These are phyloP conservation scores for Dendrocalamus sinicus DNA, from an alignment of 176 grass and related monocot genomes.

Conservation along the genomic window DNA sequence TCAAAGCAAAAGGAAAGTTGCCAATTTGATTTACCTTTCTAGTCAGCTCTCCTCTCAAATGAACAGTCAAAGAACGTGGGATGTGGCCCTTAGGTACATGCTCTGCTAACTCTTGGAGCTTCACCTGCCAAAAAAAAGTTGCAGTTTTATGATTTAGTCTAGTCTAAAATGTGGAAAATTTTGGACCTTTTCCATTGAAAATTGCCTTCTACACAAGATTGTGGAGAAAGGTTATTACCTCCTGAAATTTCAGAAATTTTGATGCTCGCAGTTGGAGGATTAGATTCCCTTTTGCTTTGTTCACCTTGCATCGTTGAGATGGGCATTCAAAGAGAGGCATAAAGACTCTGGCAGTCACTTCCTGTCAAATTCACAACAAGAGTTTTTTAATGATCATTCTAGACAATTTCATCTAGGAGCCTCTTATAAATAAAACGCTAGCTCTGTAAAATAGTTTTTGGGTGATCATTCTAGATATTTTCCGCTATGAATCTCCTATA, in stretches of 20 bases:
- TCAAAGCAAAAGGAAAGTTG: slow-evolving; percentile 17
- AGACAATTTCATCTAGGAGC: neutral
- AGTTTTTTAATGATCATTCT: slow-evolving; percentile 19
- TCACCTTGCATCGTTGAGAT: slow-evolving; percentile 82
- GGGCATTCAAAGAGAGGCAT: slow-evolving; percentile 98
- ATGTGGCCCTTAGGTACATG: slow-evolving; percentile 99
- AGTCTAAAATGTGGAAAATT: slow-evolving; percentile 9
- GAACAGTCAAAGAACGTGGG: slow-evolving; percentile 91
- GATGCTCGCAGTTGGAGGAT: slow-evolving; percentile 96
- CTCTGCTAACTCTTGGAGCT: slow-evolving; percentile 94
- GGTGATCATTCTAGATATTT: slow-evolving; percentile 25
- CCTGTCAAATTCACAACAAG: slow-evolving; percentile 60
- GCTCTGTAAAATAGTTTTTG: slow-evolving; percentile 5
- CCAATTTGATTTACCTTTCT: slow-evolving; percentile 67
- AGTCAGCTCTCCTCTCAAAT: slow-evolving; percentile 97
- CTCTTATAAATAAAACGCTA: neutral
- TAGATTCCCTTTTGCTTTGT: slow-evolving; percentile 95
- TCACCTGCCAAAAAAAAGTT: slow-evolving; percentile 69
- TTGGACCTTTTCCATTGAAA: neutral
- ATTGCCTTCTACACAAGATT: slow-evolving; percentile 18
- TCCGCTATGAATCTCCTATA: neutral
- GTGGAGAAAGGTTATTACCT: slow-evolving; percentile 53
- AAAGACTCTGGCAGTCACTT: slow-evolving; percentile 96
- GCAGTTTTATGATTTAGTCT: slow-evolving; percentile 15
- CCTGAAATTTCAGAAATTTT: slow-evolving; percentile 98